These are phyloP conservation scores for Thuidium tamariscinum DNA, from an alignment of 225 moss, liverwort and hornwort species.

Conservation along the genomic window DNA sequence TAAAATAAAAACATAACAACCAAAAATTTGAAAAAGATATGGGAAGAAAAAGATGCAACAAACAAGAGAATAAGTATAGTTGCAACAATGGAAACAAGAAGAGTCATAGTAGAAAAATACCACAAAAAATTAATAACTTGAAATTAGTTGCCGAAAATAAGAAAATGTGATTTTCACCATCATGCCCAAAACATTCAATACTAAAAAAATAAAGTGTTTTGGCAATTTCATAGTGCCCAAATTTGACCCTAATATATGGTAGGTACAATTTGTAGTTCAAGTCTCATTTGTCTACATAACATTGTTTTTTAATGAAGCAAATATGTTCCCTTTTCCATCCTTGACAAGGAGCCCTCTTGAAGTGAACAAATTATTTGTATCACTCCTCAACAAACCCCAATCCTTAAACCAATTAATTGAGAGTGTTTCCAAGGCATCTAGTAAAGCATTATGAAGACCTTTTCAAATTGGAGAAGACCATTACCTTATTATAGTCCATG, in stretches of 20 bases:
- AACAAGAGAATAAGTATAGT: background rate
- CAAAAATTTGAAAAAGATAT: background rate
- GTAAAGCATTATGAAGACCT: background rate
- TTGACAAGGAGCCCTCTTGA: fast-evolving
- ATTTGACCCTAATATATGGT: fast-evolving
- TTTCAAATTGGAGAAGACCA: background rate
- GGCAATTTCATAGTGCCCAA: fast-evolving
- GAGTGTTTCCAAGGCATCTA: background rate
- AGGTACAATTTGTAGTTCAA: background rate
- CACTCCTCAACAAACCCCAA: background rate
- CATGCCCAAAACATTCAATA: background rate
- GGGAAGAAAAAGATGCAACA: background rate
- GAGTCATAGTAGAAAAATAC: background rate
- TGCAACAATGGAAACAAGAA: fast-evolving
- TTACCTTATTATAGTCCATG: too few relatives aligned
- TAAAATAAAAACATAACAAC: background rate
- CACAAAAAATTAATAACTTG: fast-evolving
- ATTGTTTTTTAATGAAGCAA: background rate
- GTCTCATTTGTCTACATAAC: background rate
- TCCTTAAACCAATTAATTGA: background rate
- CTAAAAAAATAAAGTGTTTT: background rate
- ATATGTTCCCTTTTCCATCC: background rate
- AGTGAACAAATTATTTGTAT: background rate
- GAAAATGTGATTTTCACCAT: too few relatives aligned
- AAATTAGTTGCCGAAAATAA: fast-evolving